Evolutionary conservation across 2,329 filamentous ascomycete species (phyloP), one percentile per base, ranked within the genome.

Genomic region (Alternaria sp.): DNA sequence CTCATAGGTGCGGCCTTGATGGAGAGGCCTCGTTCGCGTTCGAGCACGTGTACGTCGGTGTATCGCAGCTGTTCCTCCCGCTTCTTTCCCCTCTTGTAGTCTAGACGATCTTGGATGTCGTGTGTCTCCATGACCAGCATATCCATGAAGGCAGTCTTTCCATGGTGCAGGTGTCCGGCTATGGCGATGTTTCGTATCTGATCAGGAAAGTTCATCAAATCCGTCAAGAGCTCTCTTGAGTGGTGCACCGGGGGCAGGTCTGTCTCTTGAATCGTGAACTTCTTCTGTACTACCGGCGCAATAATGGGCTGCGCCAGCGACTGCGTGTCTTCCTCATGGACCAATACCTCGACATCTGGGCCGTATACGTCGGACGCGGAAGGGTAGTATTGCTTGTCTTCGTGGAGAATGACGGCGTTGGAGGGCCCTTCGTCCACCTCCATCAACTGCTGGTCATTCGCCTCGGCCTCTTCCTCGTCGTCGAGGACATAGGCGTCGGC

Each of bases 381-480:
- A 29, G 95, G 95, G 76, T 99, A 99, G 79, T 99, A 99, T 77
- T 98, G 95, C 79, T 99, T 99, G 81, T 99, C 95, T 83, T 99
- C 95, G 80, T 99, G 95, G 44, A 99, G 86, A 57, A 99, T 86
- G n/a, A 99, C 93, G 51, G 95, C 94, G 78, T 98, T 99, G 5
- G 93, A 97, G 3, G 94, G 91, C 13, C 91, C 93, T 48, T 93
- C 90, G 75, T 98, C 94, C 41, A 98, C 81, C 72, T 98, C 92
- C 94, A 99, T 98, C 70, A 95, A 81, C 80, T 97, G 91, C 76
- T 96, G 90, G 44, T 90, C 89, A 36, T 88, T 84, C 39, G 80
- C 82, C 24, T 64, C 61, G 28, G 66, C 74, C 44, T 78, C 77
- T 4, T 75, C 75, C 52, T 86, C 76, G 60, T 84, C 86, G 70